A percentile compares a stretch with the other conserved stretches of the same genome.
Evolutionary conservation across 352 stramenopile genomes (phyloP).

Genomic region (Plasmopara muralis): DNA sequence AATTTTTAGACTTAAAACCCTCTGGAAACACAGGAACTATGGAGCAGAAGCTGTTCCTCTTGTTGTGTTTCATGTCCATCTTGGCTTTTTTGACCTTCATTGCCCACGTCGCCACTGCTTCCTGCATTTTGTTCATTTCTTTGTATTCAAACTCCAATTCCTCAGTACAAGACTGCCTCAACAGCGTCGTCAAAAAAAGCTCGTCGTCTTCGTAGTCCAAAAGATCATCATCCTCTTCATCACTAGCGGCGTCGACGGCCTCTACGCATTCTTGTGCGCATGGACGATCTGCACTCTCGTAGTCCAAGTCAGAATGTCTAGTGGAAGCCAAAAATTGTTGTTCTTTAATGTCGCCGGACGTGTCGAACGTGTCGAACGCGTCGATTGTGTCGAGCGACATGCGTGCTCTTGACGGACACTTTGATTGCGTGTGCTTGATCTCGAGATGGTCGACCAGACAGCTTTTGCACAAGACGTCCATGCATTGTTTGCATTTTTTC

Average conservation of each 20-base stretch:
- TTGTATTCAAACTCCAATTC: slow-evolving; percentile 41
- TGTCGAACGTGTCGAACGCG: slow-evolving; percentile 15
- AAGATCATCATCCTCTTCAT: slow-evolving; percentile 41
- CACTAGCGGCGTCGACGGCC: slow-evolving; percentile 29
- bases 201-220: slow-evolving; percentile 34
- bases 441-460: slow-evolving; percentile 45
- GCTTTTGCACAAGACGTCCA: slow-evolving; percentile 46
- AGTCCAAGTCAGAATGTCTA: slow-evolving; percentile 10
- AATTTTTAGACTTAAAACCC: slow-evolving; percentile 39
- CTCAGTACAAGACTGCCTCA: slow-evolving; percentile 40
- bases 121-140: slow-evolving; percentile 53
- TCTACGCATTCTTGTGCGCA: slow-evolving; percentile 32
- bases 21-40: slow-evolving; percentile 26
- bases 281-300: slow-evolving; percentile 24
- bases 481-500: slow-evolving; percentile 67
- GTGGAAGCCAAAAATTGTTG: slow-evolving; percentile 51
- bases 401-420: slow-evolving; percentile 12
- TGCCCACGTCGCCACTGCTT: slow-evolving; percentile 42
- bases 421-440: slow-evolving; percentile 36
- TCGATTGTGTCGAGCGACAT: slow-evolving; percentile 19
- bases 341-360: slow-evolving; percentile 19
- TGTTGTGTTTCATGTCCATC: slow-evolving; percentile 22
- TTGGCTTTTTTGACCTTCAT: slow-evolving; percentile 39
- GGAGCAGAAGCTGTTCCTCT: slow-evolving; percentile 25
- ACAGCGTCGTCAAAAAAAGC: slow-evolving; percentile 29